Percentiles rank a stretch among this genome's conserved stretches.
Evolutionary conservation across 352 stramenopile genomes (phyloP).

Genomic region (Phytophthora pinifolia): DNA sequence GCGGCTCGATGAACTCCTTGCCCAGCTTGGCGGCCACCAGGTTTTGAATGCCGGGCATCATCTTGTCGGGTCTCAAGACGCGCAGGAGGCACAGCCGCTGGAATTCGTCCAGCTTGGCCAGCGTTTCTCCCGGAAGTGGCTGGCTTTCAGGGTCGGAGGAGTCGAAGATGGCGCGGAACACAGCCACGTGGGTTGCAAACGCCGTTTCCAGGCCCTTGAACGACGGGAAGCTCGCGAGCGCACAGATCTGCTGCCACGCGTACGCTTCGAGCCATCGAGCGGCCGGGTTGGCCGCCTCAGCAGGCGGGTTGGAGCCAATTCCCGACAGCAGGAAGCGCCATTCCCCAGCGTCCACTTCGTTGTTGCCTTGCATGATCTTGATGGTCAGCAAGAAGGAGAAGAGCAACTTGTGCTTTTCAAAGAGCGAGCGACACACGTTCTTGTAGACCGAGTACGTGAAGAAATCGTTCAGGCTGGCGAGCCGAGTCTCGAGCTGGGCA

Average conservation of each 20-base stretch:
- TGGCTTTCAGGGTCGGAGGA: slow-evolving; percentile 85
- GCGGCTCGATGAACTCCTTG: slow-evolving; percentile 90
- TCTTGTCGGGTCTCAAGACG: slow-evolving; percentile 83
- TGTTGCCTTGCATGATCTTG: slow-evolving; percentile 88
- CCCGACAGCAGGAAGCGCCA: slow-evolving; percentile 92
- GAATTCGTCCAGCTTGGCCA: slow-evolving; percentile 77
- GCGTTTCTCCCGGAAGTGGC: slow-evolving; percentile 53
- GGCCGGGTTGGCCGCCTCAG: slow-evolving; percentile 30
- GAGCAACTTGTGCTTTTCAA: slow-evolving; percentile 94
- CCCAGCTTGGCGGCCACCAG: slow-evolving; percentile 90
- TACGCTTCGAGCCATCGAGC: slow-evolving; percentile 61
- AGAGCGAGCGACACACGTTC: slow-evolving; percentile 92
- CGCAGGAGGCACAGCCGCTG: slow-evolving; percentile 81
- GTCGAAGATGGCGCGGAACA: slow-evolving; percentile 77
- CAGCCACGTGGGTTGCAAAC: slow-evolving; percentile 42
- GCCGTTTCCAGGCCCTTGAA: slow-evolving; percentile 38
- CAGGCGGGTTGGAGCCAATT: slow-evolving; percentile 37
- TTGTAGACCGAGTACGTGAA: slow-evolving; percentile 95
- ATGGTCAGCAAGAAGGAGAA: slow-evolving; percentile 92
- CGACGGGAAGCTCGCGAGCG: slow-evolving; percentile 32
- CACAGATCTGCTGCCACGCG: slow-evolving; percentile 66
- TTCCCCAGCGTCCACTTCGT: slow-evolving; percentile 78
- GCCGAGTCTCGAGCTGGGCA: slow-evolving; percentile 65
- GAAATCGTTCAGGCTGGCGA: slow-evolving; percentile 91
- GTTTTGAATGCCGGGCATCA: slow-evolving; percentile 89